A percentile compares a stretch with the other conserved stretches of the same genome.
These are phyloP conservation scores for Podila epigama DNA, from an alignment of 192 early-diverging fungal genomes.

Conservation along the genomic window DNA sequence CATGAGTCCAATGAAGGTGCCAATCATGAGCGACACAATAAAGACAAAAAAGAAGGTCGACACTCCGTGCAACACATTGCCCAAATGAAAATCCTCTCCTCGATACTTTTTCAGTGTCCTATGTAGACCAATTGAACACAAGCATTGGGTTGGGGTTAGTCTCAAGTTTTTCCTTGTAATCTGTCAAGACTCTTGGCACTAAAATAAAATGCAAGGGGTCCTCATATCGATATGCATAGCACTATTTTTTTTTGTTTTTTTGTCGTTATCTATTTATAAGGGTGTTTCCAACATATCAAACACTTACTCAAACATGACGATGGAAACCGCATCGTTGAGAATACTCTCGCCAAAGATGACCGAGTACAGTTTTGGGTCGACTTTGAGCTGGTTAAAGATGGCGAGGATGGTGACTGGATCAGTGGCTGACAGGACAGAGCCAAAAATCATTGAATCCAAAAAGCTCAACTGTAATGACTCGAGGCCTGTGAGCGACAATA, in stretches of 20 bases:
- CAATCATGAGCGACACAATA: constrained; percentile 82
- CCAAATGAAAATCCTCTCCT: constrained; percentile 71
- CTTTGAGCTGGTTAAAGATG: constrained; percentile 91
- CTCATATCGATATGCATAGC: not conserved
- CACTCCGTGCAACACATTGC: constrained; percentile 68
- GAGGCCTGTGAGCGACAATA: constrained; percentile 73
- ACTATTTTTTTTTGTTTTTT: not conserved
- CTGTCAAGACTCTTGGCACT: no score
- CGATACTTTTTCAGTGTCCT: constrained; percentile 81
- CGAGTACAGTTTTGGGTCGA: constrained; percentile 94
- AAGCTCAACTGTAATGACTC: constrained; percentile 77
- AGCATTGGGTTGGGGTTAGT: not conserved
- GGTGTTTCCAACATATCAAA: not conserved
- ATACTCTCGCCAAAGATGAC: constrained; percentile 97
- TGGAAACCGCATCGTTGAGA: constrained; percentile 97
- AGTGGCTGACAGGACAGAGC: constrained; percentile 93
- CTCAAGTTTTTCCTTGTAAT: no score
- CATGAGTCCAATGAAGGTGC: constrained; percentile 76
- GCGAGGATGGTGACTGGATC: constrained; percentile 97
- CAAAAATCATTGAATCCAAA: constrained; percentile 94
- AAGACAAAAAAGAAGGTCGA: constrained; percentile 86
- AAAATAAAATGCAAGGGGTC: not conserved
- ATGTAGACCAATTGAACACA: not conserved
- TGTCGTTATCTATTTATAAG: not conserved
- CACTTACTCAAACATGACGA: constrained; percentile 88